Percentiles rank a stretch among this genome's conserved stretches.
Conservation (phyloP, 306 rosid species). For the peach (Prunus persica) region DNA sequence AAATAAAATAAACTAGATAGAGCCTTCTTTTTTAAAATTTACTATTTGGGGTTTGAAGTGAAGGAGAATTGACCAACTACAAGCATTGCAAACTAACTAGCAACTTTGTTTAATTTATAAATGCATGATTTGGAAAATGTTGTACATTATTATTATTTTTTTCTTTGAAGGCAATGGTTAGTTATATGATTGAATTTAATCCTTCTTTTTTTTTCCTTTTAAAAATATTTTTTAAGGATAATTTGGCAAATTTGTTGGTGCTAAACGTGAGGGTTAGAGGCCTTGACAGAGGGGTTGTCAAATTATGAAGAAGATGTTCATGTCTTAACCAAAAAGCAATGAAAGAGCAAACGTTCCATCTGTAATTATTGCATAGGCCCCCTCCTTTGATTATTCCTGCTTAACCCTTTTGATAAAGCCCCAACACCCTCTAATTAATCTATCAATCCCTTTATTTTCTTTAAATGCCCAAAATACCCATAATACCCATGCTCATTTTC, state of each 20-base stretch:
- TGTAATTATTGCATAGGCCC: slow-evolving; percentile 54
- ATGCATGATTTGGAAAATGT: neutral
- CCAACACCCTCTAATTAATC: slow-evolving; percentile 50
- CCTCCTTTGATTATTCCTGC: slow-evolving; percentile 45
- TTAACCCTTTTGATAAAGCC: slow-evolving; percentile 71
- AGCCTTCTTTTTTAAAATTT: neutral
- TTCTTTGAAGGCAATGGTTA: neutral
- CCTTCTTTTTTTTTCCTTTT: neutral
- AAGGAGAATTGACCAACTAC: slow-evolving; percentile 7
- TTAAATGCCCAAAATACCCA: slow-evolving; percentile 10
- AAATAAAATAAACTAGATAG: too few relatives aligned
- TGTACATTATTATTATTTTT: neutral
- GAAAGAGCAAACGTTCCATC: slow-evolving; percentile 57
- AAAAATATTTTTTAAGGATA: neutral
- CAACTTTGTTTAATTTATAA: neutral
- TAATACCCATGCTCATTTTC: neutral
- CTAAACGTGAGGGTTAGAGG: slow-evolving; percentile 17
- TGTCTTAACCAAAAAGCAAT: slow-evolving; percentile 62
- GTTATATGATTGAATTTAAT: neutral
- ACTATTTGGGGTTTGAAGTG: neutral
- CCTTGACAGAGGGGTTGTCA: slow-evolving; percentile 10
- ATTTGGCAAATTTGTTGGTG: neutral
- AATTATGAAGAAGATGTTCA: slow-evolving; percentile 15
- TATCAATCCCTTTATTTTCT: neutral
- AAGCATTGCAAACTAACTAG: neutral